Percentiles rank a stretch among this genome's conserved stretches.
phyloP scores from a whole-genome alignment of 208 protist genomes.

The Acanthamoeba triangularis region DNA sequence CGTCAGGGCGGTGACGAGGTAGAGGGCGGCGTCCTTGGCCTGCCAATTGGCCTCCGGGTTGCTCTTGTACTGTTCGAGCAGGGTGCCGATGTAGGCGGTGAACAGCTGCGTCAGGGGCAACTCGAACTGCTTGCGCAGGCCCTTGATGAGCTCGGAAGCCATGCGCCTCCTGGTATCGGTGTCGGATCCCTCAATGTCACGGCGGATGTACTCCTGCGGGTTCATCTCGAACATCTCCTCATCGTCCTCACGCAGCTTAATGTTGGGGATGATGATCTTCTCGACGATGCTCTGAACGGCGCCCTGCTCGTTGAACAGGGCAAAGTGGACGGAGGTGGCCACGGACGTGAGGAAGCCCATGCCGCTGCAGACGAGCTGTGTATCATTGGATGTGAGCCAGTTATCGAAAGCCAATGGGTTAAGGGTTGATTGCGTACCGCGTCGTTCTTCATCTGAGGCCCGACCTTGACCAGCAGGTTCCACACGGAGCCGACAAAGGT shows the following conservation, averaged over 20 bases:
- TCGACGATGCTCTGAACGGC: slow-evolving; percentile 94
- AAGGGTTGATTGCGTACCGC: no score
- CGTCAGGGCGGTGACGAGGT: slow-evolving; percentile 95
- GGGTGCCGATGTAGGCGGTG: slow-evolving; percentile 86
- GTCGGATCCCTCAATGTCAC: slow-evolving; percentile 97
- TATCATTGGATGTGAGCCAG: neutral
- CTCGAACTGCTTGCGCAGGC: slow-evolving; percentile 93
- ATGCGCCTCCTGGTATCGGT: slow-evolving; percentile 92
- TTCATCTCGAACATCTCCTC: slow-evolving; percentile 95
- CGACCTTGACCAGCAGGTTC: slow-evolving; percentile 91
- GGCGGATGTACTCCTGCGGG: slow-evolving; percentile 97
- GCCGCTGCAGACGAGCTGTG: slow-evolving; percentile 91
- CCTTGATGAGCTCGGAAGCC: slow-evolving; percentile 95
- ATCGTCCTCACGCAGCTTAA: slow-evolving; percentile 94
- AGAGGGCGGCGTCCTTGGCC: slow-evolving; percentile 97
- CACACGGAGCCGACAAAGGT: slow-evolving; percentile 95
- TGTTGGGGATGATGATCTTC: slow-evolving; percentile 96
- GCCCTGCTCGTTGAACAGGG: slow-evolving; percentile 92
- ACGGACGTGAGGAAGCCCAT: slow-evolving; percentile 96
- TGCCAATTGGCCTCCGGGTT: slow-evolving; percentile 93
- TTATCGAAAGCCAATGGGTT: no score
- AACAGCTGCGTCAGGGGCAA: slow-evolving; percentile 89
- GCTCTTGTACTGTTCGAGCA: slow-evolving; percentile 87
- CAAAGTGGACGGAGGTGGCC: slow-evolving; percentile 91
- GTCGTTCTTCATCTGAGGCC: slow-evolving; percentile 90